Evolutionary conservation across 2,329 filamentous ascomycete genomes (phyloP), one percentile per base, ranked within the genome.

Genomic region (Dothidotthia symphoricarpi): DNA sequence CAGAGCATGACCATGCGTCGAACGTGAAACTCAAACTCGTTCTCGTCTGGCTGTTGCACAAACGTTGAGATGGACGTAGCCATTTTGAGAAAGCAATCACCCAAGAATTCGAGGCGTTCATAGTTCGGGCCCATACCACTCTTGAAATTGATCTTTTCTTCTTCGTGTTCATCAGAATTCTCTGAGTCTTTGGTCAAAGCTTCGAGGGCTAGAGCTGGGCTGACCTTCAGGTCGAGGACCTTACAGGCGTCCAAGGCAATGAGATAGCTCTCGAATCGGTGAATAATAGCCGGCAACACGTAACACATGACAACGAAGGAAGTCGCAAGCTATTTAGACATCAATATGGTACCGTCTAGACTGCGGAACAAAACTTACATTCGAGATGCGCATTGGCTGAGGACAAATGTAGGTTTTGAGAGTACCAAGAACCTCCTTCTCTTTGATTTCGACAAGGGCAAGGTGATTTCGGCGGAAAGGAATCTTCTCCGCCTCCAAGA

Each of bases 61-160:
- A 86, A 97, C 0, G 95, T 74, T 0, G 89, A 83, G 36, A 98
- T 89, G 0, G 90, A 91, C 0, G 91, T 96, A 9, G 87, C 88
- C 83, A 96, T 91, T 68, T 98, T 98, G 42, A 98, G 75, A 57
- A 96, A 95, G 24, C 85, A 86, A 63, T 98, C 93, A 0, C 93
- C 93, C 2, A 97, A 75, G 43, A 96, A 95, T 57, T 98, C 93
- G 0, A 97, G 75, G 10, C 93, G 80, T 64, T 98, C 93, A 56
- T 98, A 98, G 53, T 97, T 97, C 26, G 83, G 84, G 1, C 89
- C 88, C 88, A 95, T 95, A 3, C 89, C 90, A 31, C 78, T 73
- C 53, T 89, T 86, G 31, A 90, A 82, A 51, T 89, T 86, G 35
- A 88, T 68, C 26, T 85, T 79, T 39, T 84, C 75, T 24, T 77